phyloP scores from a whole-genome alignment of 139 green algal genomes.

The Picochlorum sp. region DNA sequence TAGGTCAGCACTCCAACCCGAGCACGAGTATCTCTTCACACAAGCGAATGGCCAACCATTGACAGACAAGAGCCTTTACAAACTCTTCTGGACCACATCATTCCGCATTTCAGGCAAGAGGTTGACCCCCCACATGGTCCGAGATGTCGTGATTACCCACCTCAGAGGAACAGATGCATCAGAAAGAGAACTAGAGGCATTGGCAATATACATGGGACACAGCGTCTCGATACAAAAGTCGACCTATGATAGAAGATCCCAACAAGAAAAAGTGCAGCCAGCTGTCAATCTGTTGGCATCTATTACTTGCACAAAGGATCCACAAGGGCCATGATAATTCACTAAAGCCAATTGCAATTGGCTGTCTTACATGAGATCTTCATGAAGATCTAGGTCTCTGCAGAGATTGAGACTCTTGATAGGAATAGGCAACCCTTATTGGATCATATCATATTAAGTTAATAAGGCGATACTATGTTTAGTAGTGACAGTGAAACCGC shows the following conservation, averaged over 20 bases:
- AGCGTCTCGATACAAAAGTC: conserved; percentile 45
- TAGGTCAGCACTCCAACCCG: conserved; percentile 27
- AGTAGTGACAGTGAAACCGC: too few relatives aligned
- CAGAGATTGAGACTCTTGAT: background rate
- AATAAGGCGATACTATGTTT: too few relatives aligned
- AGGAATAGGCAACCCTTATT: too few relatives aligned
- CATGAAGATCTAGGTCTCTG: background rate
- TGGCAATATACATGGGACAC: conserved; percentile 72
- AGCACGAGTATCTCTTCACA: conserved; percentile 41
- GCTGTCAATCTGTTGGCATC: conserved; percentile 44
- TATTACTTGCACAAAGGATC: too few relatives aligned
- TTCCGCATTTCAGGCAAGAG: conserved; percentile 38
- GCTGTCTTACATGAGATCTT: too few relatives aligned
- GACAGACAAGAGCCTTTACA: conserved; percentile 32
- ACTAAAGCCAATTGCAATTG: too few relatives aligned
- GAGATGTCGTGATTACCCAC: conserved; percentile 54
- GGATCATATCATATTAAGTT: too few relatives aligned
- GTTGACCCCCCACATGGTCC: conserved; percentile 56
- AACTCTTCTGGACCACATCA: conserved; percentile 29
- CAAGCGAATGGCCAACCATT: conserved; percentile 33
- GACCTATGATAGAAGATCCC: conserved; percentile 51
- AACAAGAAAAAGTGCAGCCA: conserved; percentile 42
- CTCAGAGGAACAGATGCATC: conserved; percentile 27
- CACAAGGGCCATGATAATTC: too few relatives aligned
- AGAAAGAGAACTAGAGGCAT: conserved; percentile 57